These are phyloP conservation scores for Fraxinus sp. DNA, from an alignment of 305 asterid species.

Conservation along the genomic window DNA sequence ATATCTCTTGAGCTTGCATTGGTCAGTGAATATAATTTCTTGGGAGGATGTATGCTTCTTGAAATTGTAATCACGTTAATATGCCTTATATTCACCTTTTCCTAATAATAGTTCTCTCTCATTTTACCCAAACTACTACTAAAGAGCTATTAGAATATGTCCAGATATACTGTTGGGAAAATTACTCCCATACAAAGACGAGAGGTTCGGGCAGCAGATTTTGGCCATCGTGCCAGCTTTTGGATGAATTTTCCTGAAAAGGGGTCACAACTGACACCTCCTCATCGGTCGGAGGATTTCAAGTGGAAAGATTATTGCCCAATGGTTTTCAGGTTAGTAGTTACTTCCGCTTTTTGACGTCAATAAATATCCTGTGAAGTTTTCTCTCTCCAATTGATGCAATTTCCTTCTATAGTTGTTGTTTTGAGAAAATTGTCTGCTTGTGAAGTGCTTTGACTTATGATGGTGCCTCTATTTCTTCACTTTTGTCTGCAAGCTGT, in stretches of 20 bases:
- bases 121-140: slow-evolving; percentile 21
- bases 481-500: neutral
- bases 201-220: slow-evolving; percentile 82
- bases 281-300: slow-evolving; percentile 91
- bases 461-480: neutral
- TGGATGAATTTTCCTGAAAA: slow-evolving; percentile 95
- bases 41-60: slow-evolving; percentile 7
- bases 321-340: slow-evolving; percentile 90
- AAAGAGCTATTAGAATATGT: slow-evolving; percentile 28
- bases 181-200: slow-evolving; percentile 90
- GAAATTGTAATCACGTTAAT: neutral
- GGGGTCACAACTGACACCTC: slow-evolving; percentile 89
- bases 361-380: neutral
- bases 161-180: slow-evolving; percentile 95
- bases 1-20: neutral
- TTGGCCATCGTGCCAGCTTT: slow-evolving; percentile 85
- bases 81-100: neutral
- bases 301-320: slow-evolving; percentile 99
- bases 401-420: neutral
- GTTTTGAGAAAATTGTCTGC: neutral
- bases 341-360: neutral
- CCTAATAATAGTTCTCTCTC: neutral
- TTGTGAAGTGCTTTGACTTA: neutral
- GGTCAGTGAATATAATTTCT: neutral
- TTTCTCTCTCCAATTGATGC: neutral